phyloP scores from a whole-genome alignment of 805 yeast genomes.

The Nakazawaea molendinolei region DNA sequence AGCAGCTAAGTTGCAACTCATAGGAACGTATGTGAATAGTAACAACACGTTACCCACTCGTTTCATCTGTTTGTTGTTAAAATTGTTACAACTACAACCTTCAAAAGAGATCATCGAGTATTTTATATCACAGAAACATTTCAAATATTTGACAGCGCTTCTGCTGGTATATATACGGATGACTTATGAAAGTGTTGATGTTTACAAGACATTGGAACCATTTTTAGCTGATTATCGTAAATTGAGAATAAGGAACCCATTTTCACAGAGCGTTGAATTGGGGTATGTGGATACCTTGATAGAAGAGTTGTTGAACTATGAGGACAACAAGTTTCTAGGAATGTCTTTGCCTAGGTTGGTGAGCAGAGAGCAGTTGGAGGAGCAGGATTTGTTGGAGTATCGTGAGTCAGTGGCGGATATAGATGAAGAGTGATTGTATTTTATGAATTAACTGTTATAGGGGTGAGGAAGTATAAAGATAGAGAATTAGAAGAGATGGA shows the following conservation, averaged over 20 bases:
- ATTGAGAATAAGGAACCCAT: constrained; percentile 41
- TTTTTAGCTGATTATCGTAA: constrained; percentile 63
- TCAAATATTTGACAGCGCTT: constrained; percentile 71
- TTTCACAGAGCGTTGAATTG: constrained; percentile 31
- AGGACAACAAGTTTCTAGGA: constrained; percentile 58
- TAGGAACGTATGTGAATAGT: constrained; percentile 37
- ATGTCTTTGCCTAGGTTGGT: constrained; percentile 62
- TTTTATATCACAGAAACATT: constrained; percentile 54
- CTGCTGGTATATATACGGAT: constrained; percentile 58
- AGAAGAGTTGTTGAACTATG: constrained; percentile 44
- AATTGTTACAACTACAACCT: constrained; percentile 75
- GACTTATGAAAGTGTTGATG: constrained; percentile 35
- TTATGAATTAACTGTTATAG: too few species aligned
- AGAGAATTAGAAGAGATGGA: too few species aligned
- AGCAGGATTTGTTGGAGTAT: constrained; percentile 32
- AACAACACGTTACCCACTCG: constrained; percentile 55
- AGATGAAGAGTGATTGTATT: too few species aligned
- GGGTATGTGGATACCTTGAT: constrained; percentile 68
- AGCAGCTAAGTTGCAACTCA: constrained; percentile 33
- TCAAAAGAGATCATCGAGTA: constrained; percentile 45
- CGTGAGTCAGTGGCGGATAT: constrained; percentile 18
- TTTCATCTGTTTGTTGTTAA: constrained; percentile 70
- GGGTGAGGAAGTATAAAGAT: too few species aligned
- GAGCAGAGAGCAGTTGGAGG: constrained; percentile 33
- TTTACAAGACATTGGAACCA: constrained; percentile 47